Evolutionary conservation across 192 early-diverging fungal genomes (phyloP), one percentile per base, ranked within the genome.

Genomic region (Coemansia pectinata): DNA sequence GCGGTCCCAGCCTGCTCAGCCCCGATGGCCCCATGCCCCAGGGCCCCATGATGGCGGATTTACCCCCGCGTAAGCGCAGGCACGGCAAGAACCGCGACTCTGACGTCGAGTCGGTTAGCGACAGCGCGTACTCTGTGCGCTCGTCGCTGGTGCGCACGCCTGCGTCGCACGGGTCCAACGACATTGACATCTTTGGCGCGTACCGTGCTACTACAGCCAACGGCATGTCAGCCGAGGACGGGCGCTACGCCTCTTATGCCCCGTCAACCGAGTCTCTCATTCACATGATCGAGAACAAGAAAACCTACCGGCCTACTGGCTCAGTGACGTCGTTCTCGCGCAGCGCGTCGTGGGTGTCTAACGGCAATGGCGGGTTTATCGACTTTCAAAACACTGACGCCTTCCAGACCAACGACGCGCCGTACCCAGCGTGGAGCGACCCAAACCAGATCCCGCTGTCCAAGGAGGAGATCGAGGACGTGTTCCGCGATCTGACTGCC

Each of bases 261-360:
- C 86, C 91, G 1, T 91, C 91, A 0, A 87, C 89, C 15, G 91
- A 90, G 31, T 89, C 91, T 2, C 85, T 90, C 48, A 79, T 90
- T 34, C 86, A 88, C 39, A 76, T 89, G 67, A 72, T 92, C 12
- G 87, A 92, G 74, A 89, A 85, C 75, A 91, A 88, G 62, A 86
- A 86, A 52, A 69, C 78, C 4, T 86, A 83, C 73, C 81, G 85
- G 10, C 85, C 85, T 19, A 86, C 85, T 0, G 85, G 85, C 62
- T 86, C 85, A 62, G 81, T 86, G 58, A 83, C 85, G 9, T 86
- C 85, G 62, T 86, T 86, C 55, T 86, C 85, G 65, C 85, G 85
- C 65, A 86, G 81, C 68, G 81, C 77, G 19, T 86, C 85, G 31
- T 86, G 80, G 81, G 81, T 86, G 17, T 86, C 85, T n/a, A 83